Conservation (phyloP, 257 asterid species). For the Rhazya stricta region DNA sequence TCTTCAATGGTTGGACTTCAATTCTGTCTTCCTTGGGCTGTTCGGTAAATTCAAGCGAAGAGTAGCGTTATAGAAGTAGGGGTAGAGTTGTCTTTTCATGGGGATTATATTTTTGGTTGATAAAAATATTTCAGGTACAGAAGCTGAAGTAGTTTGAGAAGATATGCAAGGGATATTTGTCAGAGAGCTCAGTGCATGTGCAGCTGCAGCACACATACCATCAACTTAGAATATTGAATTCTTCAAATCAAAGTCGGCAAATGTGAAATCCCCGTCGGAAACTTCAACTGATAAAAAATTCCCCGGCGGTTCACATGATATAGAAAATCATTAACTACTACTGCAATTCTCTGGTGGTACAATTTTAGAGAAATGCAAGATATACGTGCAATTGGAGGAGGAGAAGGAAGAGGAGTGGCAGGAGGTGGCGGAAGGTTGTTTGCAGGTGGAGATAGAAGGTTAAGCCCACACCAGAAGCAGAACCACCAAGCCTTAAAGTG, state of each 20-base stretch:
- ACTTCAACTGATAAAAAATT: not conserved
- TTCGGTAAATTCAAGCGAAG: not conserved
- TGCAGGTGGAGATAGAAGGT: slow-evolving; percentile 42
- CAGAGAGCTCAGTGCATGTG: slow-evolving; percentile 22
- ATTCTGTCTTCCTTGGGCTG: not conserved
- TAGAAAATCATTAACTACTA: not conserved
- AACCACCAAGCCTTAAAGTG: slow-evolving; percentile 60
- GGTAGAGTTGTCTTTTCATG: not conserved
- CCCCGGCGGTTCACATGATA: not conserved
- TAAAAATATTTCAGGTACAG: slow-evolving; percentile 18
- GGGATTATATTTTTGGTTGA: not conserved
- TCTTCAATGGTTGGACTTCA: too few species aligned
- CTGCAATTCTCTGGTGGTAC: not conserved
- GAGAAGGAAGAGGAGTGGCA: slow-evolving; percentile 14
- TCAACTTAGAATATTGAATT: not conserved
- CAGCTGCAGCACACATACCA: slow-evolving; percentile 14
- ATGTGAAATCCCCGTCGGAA: slow-evolving; percentile 17
- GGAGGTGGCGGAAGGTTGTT: slow-evolving; percentile 31
- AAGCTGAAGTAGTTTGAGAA: slow-evolving; percentile 20
- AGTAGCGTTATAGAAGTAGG: not conserved
- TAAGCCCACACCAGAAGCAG: slow-evolving; percentile 44
- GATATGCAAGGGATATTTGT: slow-evolving; percentile 46
- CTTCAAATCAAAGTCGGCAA: slow-evolving; percentile 13
- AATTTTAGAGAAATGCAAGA: slow-evolving; percentile 48
- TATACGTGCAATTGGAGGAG: slow-evolving; percentile 43